Evolutionary conservation across 805 yeast species (phyloP), one percentile per base, ranked within the genome.

Genomic region (Starmerella sp.): DNA sequence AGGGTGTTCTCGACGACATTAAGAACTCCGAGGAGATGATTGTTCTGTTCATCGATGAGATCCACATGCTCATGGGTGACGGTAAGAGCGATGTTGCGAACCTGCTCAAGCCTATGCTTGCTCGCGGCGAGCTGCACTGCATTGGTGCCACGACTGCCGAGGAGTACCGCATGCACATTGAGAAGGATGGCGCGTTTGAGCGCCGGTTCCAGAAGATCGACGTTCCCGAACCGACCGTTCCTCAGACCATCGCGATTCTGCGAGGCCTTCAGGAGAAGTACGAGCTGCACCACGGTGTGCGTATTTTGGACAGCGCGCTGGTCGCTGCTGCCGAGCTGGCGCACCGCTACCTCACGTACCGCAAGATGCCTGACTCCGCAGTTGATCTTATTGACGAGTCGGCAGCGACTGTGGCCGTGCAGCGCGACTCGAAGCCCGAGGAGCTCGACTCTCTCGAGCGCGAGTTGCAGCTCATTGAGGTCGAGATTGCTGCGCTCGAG

Each of bases 11-110:
- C 67, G 88, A 83, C 67, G 98, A 93, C 66, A 86, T 93, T 65
- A 95, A 88, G 69, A 84, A 88, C 63, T 83, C 95, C 0, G 82
- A 83, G 64, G 84, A 81, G 49, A 78, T 89, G 80, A 88, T 93
- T 61, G 82, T 93, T 60, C 77, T 93, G 56, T 93, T 93, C 74
- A 86, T 93, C 65, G 98, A 93, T 73, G 98, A 93, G 73, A 93
- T 93, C 68, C 98, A 93, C 73, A 93, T 93, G 97, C 80, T 93
- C 62, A 93, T 93, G 98, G 98, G 98, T 64, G 96, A 93, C 68
- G 98, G 98, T 68, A 93, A 90, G 73, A 82, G 86, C 59, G 98
- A 93, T 70, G 96, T 95, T 44, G 98, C 98, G 42, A 93, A 93
- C 71, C 79, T 93, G 65, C 80, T 93, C 69, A 93, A 93, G 73